Percentiles rank a stretch among this genome's conserved stretches.
Evolutionary conservation across 75 land plant genomes (phyloP).

Genomic region (Gnetum montanum): DNA sequence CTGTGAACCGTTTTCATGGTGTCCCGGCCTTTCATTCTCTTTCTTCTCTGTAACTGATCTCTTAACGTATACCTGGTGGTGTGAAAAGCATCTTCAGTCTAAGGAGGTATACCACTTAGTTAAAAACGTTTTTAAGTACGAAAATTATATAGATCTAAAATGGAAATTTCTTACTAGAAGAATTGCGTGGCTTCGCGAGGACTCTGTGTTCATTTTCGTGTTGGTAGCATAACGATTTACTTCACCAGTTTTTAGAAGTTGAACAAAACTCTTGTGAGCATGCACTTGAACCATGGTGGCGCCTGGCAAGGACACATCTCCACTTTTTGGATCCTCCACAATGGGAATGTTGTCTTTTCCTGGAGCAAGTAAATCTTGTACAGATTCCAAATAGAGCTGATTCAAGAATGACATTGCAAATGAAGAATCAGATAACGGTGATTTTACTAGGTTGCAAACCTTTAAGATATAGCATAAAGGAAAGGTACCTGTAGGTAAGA

Average conservation of each 20-base stretch:
- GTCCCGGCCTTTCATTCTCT: conserved; percentile 14
- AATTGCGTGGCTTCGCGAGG: conserved; percentile 74
- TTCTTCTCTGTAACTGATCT: conserved; percentile 17
- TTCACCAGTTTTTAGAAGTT: conserved; percentile 48
- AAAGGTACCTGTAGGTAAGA: conserved; percentile 23
- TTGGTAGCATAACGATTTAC: conserved; percentile 57
- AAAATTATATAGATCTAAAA: too few species aligned
- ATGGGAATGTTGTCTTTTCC: conserved; percentile 48
- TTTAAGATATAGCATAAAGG: too few species aligned
- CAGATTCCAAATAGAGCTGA: conserved; percentile 65
- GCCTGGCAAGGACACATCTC: conserved; percentile 58
- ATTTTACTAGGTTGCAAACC: too few species aligned
- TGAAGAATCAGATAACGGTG: background rate
- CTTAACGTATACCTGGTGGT: conserved; percentile 36
- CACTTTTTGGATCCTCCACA: conserved; percentile 56
- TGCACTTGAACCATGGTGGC: conserved; percentile 33
- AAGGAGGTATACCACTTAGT: too few species aligned
- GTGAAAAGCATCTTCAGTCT: too few species aligned
- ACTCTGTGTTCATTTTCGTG: conserved; percentile 57
- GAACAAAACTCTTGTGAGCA: conserved; percentile 33
- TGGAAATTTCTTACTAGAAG: conserved; percentile 36
- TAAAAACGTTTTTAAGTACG: too few species aligned
- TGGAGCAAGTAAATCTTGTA: conserved; percentile 64
- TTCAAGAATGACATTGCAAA: background rate
- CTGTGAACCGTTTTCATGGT: conserved; percentile 8